These are phyloP conservation scores for Boletus subparvulus DNA, from an alignment of 768 basidiomycete species.

Conservation along the genomic window DNA sequence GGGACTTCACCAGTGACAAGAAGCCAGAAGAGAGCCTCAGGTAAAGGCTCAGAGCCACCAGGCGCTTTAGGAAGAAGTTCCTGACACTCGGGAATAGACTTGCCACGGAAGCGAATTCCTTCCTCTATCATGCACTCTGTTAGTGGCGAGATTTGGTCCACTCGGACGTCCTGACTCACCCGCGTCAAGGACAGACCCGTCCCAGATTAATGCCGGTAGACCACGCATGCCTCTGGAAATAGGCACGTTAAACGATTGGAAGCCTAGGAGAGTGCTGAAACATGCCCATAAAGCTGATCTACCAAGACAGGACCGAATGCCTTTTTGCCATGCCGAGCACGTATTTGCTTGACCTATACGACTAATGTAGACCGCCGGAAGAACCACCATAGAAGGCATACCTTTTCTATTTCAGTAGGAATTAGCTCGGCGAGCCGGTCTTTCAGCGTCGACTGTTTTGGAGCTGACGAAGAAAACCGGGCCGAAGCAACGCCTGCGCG, in stretches of 20 bases:
- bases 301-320: constrained; percentile 88
- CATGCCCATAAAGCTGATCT: constrained; percentile 85
- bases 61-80: constrained; percentile 85
- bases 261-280: background rate
- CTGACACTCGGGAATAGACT: constrained; percentile 90
- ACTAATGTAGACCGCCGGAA: constrained; percentile 3
- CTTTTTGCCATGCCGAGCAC: constrained; percentile 88
- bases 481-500: constrained; percentile 46
- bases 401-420: constrained; percentile 66
- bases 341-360: constrained; percentile 78
- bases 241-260: background rate
- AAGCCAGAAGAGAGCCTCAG: constrained; percentile 94
- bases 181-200: constrained; percentile 95
- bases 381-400: background rate
- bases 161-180: constrained; percentile 43
- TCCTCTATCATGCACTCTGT: constrained; percentile 55
- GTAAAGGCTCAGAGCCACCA: constrained; percentile 86
- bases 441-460: constrained; percentile 78
- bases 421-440: constrained; percentile 93
- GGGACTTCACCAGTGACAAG: constrained; percentile 94
- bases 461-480: constrained; percentile 62
- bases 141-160: background rate
- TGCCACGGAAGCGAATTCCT: constrained; percentile 97
- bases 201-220: constrained; percentile 95
- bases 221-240: constrained; percentile 76